Percentiles rank a stretch among this genome's conserved stretches.
These are phyloP conservation scores for Capillidium rhysosporum DNA, from an alignment of 371 early-diverging fungal species.

Conservation along the genomic window DNA sequence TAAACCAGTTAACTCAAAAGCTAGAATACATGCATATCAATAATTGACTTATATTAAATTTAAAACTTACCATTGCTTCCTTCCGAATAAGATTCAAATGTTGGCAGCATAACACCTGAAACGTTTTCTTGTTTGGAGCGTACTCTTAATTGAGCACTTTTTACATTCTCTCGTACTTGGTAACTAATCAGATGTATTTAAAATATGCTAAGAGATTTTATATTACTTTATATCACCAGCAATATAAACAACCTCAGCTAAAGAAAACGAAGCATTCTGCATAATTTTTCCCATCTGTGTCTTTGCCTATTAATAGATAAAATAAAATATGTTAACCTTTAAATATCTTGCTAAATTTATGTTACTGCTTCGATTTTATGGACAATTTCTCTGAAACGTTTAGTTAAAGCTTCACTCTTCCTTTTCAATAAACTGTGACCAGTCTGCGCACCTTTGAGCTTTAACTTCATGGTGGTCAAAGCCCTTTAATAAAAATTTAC, in stretches of 20 bases:
- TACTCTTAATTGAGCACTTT: conserved; percentile 76
- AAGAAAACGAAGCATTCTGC: conserved; percentile 93
- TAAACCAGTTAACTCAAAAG: conserved; percentile 90
- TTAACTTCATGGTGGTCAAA: conserved; percentile 78
- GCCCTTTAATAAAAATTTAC: conserved; percentile 35
- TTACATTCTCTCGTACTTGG: conserved; percentile 84
- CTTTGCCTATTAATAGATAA: conserved; percentile 34
- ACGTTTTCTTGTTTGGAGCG: conserved; percentile 90
- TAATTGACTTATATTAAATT: background rate
- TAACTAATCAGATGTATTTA: conserved; percentile 26
- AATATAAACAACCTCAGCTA: conserved; percentile 93
- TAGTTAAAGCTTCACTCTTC: conserved; percentile 95
- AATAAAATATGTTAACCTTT: background rate
- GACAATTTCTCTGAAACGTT: conserved; percentile 86
- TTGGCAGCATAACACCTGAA: conserved; percentile 89
- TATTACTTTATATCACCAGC: conserved; percentile 86
- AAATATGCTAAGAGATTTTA: background rate
- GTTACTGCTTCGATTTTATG: conserved; percentile 79
- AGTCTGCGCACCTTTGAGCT: conserved; percentile 95
- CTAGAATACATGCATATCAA: conserved; percentile 13
- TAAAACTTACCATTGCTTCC: conserved; percentile 50
- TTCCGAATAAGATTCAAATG: conserved; percentile 70
- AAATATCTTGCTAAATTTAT: background rate
- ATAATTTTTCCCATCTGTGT: conserved; percentile 90
- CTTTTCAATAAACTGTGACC: conserved; percentile 95